A percentile compares a stretch with the other conserved stretches of the same genome.
These are phyloP conservation scores for Suhomyces faveliae DNA, from an alignment of 805 yeast genomes.

Conservation along the genomic window DNA sequence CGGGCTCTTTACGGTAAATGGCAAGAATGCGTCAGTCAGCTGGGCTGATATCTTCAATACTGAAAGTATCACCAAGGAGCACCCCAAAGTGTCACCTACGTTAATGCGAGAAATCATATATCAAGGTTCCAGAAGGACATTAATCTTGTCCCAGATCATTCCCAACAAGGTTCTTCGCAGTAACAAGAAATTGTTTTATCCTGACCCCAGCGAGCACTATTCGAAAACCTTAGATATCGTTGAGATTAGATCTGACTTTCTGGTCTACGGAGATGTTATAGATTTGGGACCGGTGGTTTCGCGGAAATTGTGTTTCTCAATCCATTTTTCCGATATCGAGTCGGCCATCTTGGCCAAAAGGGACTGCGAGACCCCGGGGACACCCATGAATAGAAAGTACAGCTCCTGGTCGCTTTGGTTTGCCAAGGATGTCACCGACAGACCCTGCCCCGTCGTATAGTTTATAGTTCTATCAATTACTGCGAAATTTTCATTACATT, in stretches of 20 bases:
- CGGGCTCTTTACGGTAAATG: conserved; percentile 60
- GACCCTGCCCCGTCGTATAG: conserved; percentile 35
- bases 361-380: conserved; percentile 22
- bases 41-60: conserved; percentile 42
- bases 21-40: conserved; percentile 43
- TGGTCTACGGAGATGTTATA: conserved; percentile 54
- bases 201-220: conserved; percentile 43
- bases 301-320: conserved; percentile 56
- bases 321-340: conserved; percentile 57
- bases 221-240: conserved; percentile 44
- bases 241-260: conserved; percentile 50
- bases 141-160: conserved; percentile 39
- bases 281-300: conserved; percentile 69
- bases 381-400: conserved; percentile 45
- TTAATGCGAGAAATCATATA: conserved; percentile 32
- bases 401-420: conserved; percentile 63
- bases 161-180: conserved; percentile 23
- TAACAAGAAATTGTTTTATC: conserved; percentile 31
- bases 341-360: conserved; percentile 61
- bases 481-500: conserved; percentile 7
- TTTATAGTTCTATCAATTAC: neutral
- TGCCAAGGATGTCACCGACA: conserved; percentile 65
- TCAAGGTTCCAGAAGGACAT: conserved; percentile 54
- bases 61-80: conserved; percentile 17
- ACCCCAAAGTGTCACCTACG: conserved; percentile 23